A percentile compares a stretch with the other conserved stretches of the same genome.
Conservation (phyloP, 345 rosid genomes). For the Clarkia xantiana region DNA sequence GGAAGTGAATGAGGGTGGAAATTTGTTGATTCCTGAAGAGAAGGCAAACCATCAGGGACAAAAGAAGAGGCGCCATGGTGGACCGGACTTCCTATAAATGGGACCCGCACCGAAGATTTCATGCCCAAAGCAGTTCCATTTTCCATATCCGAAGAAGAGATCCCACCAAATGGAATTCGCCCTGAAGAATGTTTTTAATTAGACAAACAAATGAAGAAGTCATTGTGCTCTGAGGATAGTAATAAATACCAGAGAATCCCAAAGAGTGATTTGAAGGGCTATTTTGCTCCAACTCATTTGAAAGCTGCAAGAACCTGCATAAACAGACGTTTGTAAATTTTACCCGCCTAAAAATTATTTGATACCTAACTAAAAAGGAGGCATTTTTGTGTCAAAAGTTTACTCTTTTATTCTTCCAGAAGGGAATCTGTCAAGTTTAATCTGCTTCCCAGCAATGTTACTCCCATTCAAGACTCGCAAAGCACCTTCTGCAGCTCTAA, state of each 20-base stretch:
- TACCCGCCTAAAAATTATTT: neutral
- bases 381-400: slow-evolving; percentile 6
- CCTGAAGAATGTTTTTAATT: slow-evolving; percentile 16
- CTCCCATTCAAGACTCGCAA: slow-evolving; percentile 43
- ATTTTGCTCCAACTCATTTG: slow-evolving; percentile 18
- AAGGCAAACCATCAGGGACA: slow-evolving; percentile 29
- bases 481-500: slow-evolving; percentile 78
- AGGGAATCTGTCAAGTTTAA: slow-evolving; percentile 45
- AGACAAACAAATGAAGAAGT: slow-evolving; percentile 2
- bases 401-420: slow-evolving; percentile 39
- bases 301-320: slow-evolving; percentile 20
- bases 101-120: slow-evolving; percentile 13
- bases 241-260: slow-evolving; percentile 26
- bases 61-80: slow-evolving; percentile 31
- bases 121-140: slow-evolving; percentile 16
- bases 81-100: slow-evolving; percentile 17
- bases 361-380: neutral
- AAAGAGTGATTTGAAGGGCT: slow-evolving; percentile 20
- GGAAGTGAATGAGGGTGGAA: slow-evolving; percentile 39
- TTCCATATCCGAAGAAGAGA: slow-evolving; percentile 17
- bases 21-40: slow-evolving; percentile 20
- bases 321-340: neutral
- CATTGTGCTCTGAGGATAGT: slow-evolving; percentile 3
- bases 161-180: slow-evolving; percentile 9
- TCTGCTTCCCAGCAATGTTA: slow-evolving; percentile 64